Conservation (phyloP, 2,329 filamentous ascomycete species). For the Keithomyces neogunnii region DNA sequence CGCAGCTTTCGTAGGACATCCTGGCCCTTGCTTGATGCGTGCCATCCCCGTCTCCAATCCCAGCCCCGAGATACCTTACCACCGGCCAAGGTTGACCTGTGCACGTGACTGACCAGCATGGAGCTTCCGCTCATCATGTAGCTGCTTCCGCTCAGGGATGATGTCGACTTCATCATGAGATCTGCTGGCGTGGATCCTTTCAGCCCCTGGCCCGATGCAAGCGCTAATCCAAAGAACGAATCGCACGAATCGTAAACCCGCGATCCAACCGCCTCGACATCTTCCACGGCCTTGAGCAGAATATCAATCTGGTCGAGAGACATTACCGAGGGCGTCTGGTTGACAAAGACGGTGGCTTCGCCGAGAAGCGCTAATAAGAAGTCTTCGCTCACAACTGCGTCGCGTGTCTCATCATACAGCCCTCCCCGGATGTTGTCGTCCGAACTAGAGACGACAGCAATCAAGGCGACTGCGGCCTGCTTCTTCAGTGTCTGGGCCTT, state of each 20-base stretch:
- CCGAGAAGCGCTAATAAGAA: constrained; percentile 76
- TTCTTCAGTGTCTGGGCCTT: constrained; percentile 53
- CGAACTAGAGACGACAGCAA: constrained; percentile 78
- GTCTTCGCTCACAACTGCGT: constrained; percentile 81
- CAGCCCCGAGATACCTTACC: constrained; percentile 53
- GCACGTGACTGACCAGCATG: constrained; percentile 56
- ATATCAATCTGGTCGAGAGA: constrained; percentile 64
- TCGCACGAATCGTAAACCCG: constrained; percentile 67
- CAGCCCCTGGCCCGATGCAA: constrained; percentile 58
- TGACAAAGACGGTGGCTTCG: constrained; percentile 72
- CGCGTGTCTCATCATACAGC: constrained; percentile 71
- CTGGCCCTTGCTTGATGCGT: constrained; percentile 50
- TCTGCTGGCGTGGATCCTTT: constrained; percentile 57
- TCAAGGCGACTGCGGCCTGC: constrained; percentile 62
- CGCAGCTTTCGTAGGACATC: constrained; percentile 69
- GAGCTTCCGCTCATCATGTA: constrained; percentile 68
- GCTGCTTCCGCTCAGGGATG: constrained; percentile 47
- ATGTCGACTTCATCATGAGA: constrained; percentile 52
- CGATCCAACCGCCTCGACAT: constrained; percentile 65
- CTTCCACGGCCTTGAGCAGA: constrained; percentile 70
- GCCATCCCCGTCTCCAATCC: constrained; percentile 77
- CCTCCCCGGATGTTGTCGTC: constrained; percentile 88
- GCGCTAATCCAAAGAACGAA: constrained; percentile 67
- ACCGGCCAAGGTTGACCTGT: constrained; percentile 50
- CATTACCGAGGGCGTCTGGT: constrained; percentile 46